Percentiles rank a stretch among this genome's conserved stretches.
phyloP scores from a whole-genome alignment of 306 rosid genomes.

The Senna tora region DNA sequence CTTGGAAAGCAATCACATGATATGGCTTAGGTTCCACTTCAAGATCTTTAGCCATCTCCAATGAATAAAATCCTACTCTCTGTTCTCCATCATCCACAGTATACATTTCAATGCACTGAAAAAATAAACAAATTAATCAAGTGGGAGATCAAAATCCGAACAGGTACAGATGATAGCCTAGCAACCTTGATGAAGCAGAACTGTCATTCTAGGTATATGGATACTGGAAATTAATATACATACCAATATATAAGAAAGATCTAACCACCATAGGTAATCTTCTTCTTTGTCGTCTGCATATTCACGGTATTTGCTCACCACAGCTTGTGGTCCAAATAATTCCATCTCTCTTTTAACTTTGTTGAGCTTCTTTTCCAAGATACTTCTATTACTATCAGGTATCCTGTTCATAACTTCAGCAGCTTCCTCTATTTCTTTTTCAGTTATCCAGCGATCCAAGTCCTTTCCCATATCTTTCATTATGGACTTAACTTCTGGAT shows the following conservation, averaged over 20 bases:
- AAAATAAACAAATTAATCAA: constrained; percentile 37
- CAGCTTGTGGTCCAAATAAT: constrained; percentile 94
- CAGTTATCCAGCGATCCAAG: constrained; percentile 91
- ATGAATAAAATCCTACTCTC: constrained; percentile 81
- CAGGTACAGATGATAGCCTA: background rate
- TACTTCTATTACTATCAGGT: constrained; percentile 62
- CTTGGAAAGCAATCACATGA: constrained; percentile 90
- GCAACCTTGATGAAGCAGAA: constrained; percentile 33
- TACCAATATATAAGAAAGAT: constrained; percentile 81
- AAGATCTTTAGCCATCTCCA: constrained; percentile 97
- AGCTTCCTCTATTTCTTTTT: constrained; percentile 86
- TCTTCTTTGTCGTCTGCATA: constrained; percentile 73
- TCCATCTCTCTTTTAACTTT: constrained; percentile 96
- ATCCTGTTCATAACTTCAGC: constrained; percentile 70
- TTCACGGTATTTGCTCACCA: constrained; percentile 89
- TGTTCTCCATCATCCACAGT: constrained; percentile 66
- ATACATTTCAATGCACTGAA: constrained; percentile 93
- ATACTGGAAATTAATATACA: constrained; percentile 32
- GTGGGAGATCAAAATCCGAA: constrained; percentile 3
- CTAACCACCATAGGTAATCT: constrained; percentile 98
- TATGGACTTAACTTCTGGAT: constrained; percentile 72
- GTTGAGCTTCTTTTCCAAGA: constrained; percentile 77
- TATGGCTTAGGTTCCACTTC: constrained; percentile 91
- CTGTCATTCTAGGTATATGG: constrained; percentile 11
- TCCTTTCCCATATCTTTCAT: constrained; percentile 90